Percentiles rank a stretch among this genome's conserved stretches.
phyloP scores from a whole-genome alignment of 257 asterid species.

The Fraxinus excelsior region DNA sequence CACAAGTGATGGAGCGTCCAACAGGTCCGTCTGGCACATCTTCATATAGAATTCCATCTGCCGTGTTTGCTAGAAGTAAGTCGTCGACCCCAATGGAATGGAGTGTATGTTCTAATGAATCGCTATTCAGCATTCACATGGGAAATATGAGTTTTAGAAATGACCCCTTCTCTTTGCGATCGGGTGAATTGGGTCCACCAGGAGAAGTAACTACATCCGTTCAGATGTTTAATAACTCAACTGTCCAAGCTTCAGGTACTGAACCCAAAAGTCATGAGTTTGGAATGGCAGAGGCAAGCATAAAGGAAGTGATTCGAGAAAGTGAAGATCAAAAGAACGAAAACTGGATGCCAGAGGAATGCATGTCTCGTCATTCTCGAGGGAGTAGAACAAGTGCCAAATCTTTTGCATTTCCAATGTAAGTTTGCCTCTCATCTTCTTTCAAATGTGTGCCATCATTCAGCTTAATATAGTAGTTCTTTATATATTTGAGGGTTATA shows the following conservation, averaged over 20 bases:
- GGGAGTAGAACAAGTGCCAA: slow-evolving; percentile 52
- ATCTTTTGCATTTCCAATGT: slow-evolving; percentile 60
- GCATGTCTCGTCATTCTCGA: slow-evolving; percentile 27
- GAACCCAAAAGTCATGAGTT: slow-evolving; percentile 35
- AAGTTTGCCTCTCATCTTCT: slow-evolving; percentile 5
- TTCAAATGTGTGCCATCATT: neutral
- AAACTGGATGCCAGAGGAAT: neutral
- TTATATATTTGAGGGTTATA: no score
- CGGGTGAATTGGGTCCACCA: slow-evolving; percentile 35
- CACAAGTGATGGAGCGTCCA: slow-evolving; percentile 45
- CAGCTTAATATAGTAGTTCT: neutral
- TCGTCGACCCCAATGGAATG: slow-evolving; percentile 46
- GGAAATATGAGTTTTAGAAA: slow-evolving; percentile 55
- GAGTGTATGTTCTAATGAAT: slow-evolving; percentile 62
- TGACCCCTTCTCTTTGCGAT: slow-evolving; percentile 27
- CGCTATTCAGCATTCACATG: slow-evolving; percentile 58
- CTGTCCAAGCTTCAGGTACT: neutral
- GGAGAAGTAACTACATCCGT: slow-evolving; percentile 26
- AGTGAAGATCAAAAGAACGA: slow-evolving; percentile 22
- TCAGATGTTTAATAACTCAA: slow-evolving; percentile 37
- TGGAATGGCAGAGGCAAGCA: slow-evolving; percentile 34
- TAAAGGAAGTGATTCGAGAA: slow-evolving; percentile 41
- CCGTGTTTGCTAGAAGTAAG: slow-evolving; percentile 39
- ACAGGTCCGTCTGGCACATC: neutral
- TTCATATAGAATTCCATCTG: slow-evolving; percentile 44